Evolutionary conservation across 176 grass and related monocot species (phyloP), one percentile per base, ranked within the genome.

Genomic region (Ananas comosus): DNA sequence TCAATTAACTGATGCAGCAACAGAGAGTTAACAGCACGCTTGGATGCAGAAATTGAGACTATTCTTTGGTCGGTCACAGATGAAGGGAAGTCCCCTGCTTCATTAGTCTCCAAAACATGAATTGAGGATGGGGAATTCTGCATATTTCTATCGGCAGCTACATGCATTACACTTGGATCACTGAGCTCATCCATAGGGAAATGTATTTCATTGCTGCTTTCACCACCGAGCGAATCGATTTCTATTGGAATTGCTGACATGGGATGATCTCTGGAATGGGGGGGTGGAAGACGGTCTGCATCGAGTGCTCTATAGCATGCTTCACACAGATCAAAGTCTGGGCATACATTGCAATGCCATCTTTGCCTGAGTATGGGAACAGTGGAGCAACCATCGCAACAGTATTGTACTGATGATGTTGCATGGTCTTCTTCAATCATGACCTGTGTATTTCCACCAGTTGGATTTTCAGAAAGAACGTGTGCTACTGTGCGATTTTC

Each of bases 211-310:
- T 72, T 87, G 72, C 86, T 76, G 48, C 7, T 42, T 42, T 91
- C 86, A 14, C 86, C 89, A 57, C 83, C 86, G 74, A 96, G 73
- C 65, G 88, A 81, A 80, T 97, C 93, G 48, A 90, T 79, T 87
- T 97, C 93, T 85, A 97, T 97, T 8, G 86, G 74, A 78, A 97
- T 83, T 78, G 93, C 86, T 75, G 88, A 92, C 93, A 97, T 97
- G 23, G 83, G 79, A 81, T 97, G 93, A 78, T 90, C 86, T 74
- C 85, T 86, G 49, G 86, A 89, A 76, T 97, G 93, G 11, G 93
- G 93, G 71, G 86, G 73, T 63, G 93, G 93, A 49, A 97, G 71
- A 49, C 63, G 83, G 65, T 97, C 93, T 70, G 93, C 82, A 85
- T 91, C 93, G 73, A 97, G 81, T 65, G 92, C 85, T 73, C 90